phyloP scores from a whole-genome alignment of 2,329 filamentous ascomycete species.

The Lecanicillium sp. region DNA sequence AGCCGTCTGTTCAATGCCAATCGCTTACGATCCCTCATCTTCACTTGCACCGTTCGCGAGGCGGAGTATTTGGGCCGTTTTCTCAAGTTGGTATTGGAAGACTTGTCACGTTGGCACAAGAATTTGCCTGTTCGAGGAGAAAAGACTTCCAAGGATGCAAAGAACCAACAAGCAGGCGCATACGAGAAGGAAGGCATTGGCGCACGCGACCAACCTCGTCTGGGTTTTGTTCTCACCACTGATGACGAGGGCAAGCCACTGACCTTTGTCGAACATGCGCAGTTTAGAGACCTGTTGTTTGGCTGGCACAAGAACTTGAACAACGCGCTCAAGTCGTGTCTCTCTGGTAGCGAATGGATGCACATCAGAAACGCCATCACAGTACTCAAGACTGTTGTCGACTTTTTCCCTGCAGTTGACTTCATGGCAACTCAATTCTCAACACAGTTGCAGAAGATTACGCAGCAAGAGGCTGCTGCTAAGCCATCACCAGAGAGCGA shows the following conservation, averaged over 20 bases:
- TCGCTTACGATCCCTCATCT: slow-evolving; percentile 73
- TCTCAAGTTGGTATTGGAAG: slow-evolving; percentile 70
- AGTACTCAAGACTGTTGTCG: slow-evolving; percentile 71
- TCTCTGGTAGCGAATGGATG: slow-evolving; percentile 86
- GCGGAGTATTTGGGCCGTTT: slow-evolving; percentile 92
- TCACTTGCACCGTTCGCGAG: slow-evolving; percentile 82
- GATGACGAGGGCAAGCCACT: slow-evolving; percentile 59
- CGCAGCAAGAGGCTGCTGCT: slow-evolving; percentile 48
- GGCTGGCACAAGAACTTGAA: slow-evolving; percentile 85
- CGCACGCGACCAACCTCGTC: slow-evolving; percentile 45
- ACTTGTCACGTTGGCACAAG: slow-evolving; percentile 77
- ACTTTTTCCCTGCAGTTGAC: slow-evolving; percentile 81
- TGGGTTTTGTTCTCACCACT: slow-evolving; percentile 72
- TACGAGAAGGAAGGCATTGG: slow-evolving; percentile 73
- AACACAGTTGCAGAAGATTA: slow-evolving; percentile 57
- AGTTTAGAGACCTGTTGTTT: slow-evolving; percentile 78
- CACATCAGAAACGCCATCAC: slow-evolving; percentile 95
- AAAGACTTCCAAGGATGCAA: slow-evolving; percentile 25
- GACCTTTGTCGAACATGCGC: slow-evolving; percentile 71
- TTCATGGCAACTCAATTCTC: slow-evolving; percentile 70
- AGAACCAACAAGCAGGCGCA: slow-evolving; percentile 54
- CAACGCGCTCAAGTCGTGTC: slow-evolving; percentile 70
- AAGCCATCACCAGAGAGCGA: slow-evolving; percentile 40
- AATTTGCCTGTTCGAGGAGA: slow-evolving; percentile 50
- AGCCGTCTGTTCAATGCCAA: slow-evolving; percentile 80